A percentile compares a stretch with the other conserved stretches of the same genome.
Evolutionary conservation across 768 basidiomycete genomes (phyloP).

Genomic region (Piloderma croceum): DNA sequence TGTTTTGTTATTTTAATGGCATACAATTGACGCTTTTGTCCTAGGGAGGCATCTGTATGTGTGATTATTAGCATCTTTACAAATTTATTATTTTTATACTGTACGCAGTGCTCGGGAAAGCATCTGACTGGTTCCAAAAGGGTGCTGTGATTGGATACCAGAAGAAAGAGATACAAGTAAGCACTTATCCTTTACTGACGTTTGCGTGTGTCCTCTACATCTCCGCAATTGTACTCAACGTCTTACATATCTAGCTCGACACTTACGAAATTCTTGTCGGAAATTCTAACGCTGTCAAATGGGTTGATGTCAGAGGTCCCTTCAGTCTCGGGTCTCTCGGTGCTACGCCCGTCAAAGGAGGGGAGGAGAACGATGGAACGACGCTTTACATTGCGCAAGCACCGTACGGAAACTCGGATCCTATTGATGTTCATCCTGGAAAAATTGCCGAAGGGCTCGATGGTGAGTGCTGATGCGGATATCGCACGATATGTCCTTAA

Average conservation of each 20-base stretch:
- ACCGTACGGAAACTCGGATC: constrained; percentile 36
- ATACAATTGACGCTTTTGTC: constrained; percentile 5
- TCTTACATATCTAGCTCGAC: constrained; percentile 38
- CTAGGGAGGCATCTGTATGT: constrained; percentile 52
- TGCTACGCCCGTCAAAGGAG: constrained; percentile 58
- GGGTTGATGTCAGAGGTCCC: constrained; percentile 47
- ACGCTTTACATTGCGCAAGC: constrained; percentile 59
- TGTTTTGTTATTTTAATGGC: constrained; percentile 1
- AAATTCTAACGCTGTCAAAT: constrained; percentile 47
- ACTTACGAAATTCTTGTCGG: constrained; percentile 71
- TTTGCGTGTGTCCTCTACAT: not conserved
- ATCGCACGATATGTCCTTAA: not conserved
- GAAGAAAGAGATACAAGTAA: constrained; percentile 54
- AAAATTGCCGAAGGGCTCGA: constrained; percentile 53
- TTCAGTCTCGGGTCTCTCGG: constrained; percentile 41
- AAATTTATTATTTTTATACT: constrained; percentile 6
- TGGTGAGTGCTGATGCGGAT: constrained; percentile 27
- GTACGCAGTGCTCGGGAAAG: constrained; percentile 59
- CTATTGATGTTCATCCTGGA: constrained; percentile 63
- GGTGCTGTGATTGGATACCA: constrained; percentile 62
- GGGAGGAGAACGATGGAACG: constrained; percentile 56
- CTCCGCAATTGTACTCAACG: not conserved
- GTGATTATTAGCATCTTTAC: not conserved
- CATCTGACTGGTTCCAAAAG: constrained; percentile 48
- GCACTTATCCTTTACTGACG: constrained; percentile 11